Conservation (phyloP, 2,329 filamentous ascomycete genomes). For the Pseudogymnoascus sp. region DNA sequence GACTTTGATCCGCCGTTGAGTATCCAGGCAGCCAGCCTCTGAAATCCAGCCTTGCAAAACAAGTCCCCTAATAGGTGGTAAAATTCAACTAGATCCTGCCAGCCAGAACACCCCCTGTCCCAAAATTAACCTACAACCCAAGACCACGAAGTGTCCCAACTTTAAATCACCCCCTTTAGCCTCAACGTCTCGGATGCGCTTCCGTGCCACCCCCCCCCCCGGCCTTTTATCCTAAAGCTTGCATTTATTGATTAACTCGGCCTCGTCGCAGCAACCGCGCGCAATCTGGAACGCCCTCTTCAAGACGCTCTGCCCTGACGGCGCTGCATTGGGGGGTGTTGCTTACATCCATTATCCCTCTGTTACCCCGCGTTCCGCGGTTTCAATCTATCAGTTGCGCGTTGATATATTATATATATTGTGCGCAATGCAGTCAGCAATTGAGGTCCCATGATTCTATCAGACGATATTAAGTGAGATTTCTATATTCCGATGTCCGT, state of each 20-base stretch:
- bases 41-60: not conserved
- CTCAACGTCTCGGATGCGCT: not conserved
- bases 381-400: not conserved
- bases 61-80: not conserved
- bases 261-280: not conserved
- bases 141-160: not conserved
- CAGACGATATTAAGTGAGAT: not conserved
- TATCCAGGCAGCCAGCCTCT: not conserved
- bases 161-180: not conserved
- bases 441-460: conserved; percentile 1
- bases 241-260: conserved; percentile 1
- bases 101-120: not conserved
- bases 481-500: not conserved
- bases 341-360: not conserved
- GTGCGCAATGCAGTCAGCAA: not conserved
- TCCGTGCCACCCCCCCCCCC: not conserved
- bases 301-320: not conserved
- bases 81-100: not conserved
- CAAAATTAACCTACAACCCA: not conserved
- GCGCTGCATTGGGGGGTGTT: not conserved
- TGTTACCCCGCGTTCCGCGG: not conserved
- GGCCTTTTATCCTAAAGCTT: not conserved
- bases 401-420: not conserved
- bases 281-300: not conserved
- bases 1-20: not conserved